Evolutionary conservation across 2,329 filamentous ascomycete species (phyloP).

Genomic region (Botrytis elliptica): DNA sequence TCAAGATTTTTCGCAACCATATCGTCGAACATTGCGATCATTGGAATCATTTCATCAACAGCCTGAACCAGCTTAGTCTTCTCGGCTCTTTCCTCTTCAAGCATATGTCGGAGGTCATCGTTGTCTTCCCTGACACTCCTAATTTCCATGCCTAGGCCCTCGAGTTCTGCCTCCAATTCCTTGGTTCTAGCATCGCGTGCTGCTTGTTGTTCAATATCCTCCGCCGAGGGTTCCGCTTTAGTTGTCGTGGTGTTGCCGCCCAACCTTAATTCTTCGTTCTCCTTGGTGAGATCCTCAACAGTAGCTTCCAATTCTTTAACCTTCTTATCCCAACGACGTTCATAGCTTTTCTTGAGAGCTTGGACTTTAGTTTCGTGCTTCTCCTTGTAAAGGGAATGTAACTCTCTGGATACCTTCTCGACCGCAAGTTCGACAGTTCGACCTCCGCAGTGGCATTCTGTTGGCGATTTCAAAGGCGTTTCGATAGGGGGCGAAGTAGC

Average conservation of each 20-base stretch:
- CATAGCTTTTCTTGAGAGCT: constrained; percentile 81
- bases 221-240: constrained; percentile 48
- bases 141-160: constrained; percentile 71
- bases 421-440: constrained; percentile 79
- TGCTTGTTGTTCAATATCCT: constrained; percentile 61
- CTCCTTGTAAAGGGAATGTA: constrained; percentile 90
- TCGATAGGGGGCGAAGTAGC: constrained; percentile 41
- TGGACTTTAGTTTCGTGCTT: constrained; percentile 97
- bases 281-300: constrained; percentile 65
- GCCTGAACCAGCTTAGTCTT: constrained; percentile 80
- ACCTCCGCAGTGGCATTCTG: constrained; percentile 35
- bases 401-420: constrained; percentile 88
- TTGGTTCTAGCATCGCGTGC: constrained; percentile 74
- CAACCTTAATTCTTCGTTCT: constrained; percentile 70
- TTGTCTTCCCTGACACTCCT: constrained; percentile 69
- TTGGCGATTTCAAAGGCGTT: constrained; percentile 33
- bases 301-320: constrained; percentile 73
- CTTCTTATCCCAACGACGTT: constrained; percentile 85
- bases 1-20: constrained; percentile 36
- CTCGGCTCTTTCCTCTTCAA: constrained; percentile 75
- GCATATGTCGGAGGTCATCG: constrained; percentile 58
- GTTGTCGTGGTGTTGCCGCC: constrained; percentile 63
- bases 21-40: constrained; percentile 47
- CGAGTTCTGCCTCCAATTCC: constrained; percentile 73
- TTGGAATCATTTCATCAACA: constrained; percentile 83